Conservation (phyloP, 495 filamentous ascomycete genomes). For the Aspergillus leporis region DNA sequence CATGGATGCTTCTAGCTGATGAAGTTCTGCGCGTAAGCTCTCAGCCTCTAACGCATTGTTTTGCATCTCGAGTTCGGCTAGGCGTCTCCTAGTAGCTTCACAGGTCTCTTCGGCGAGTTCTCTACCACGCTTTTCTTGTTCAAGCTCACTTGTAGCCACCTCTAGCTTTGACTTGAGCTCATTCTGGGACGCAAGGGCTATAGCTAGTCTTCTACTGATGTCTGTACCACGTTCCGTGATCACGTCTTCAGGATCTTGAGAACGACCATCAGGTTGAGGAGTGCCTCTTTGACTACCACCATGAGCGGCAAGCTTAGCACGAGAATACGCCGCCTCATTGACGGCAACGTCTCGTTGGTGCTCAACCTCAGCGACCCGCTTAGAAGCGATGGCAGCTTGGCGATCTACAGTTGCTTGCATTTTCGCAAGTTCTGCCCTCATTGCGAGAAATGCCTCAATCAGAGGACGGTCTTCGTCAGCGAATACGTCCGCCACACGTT, state of each 20-base stretch:
- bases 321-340: constrained; percentile 90
- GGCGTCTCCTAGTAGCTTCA: constrained; percentile 76
- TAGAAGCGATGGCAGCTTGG: constrained; percentile 80
- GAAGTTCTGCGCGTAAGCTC: constrained; percentile 78
- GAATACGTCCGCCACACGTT: constrained; percentile 71
- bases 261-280: constrained; percentile 62
- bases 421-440: constrained; percentile 74
- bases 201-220: constrained; percentile 77
- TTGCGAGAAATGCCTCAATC: constrained; percentile 87
- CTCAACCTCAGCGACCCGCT: constrained; percentile 88
- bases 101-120: constrained; percentile 87
- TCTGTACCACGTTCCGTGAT: constrained; percentile 68
- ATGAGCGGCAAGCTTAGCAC: constrained; percentile 86
- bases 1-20: constrained; percentile 68
- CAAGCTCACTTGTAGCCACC: constrained; percentile 64
- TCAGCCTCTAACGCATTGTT: constrained; percentile 80
- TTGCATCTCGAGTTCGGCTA: constrained; percentile 83
- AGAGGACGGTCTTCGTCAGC: constrained; percentile 88
- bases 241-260: constrained; percentile 57
- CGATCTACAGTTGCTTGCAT: constrained; percentile 84
- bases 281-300: constrained; percentile 69
- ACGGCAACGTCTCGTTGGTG: constrained; percentile 90
- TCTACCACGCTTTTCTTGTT: constrained; percentile 75
- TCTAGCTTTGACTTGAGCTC: constrained; percentile 74
- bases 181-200: constrained; percentile 72